Evolutionary conservation across 208 protist genomes (phyloP).

Genomic region (Kentomonas sorsogonicus): DNA sequence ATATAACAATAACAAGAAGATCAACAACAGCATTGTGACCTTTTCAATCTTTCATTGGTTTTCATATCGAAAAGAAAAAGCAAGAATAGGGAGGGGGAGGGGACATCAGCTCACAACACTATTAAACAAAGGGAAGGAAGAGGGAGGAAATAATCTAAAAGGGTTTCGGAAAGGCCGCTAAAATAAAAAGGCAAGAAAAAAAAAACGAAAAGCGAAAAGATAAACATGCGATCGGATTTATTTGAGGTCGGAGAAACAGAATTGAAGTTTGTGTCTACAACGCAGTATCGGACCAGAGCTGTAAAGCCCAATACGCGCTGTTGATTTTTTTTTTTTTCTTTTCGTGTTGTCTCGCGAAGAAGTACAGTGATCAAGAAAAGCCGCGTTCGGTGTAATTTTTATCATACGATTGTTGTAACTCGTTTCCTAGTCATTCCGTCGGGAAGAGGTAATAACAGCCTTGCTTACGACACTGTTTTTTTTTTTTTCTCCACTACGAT

Average conservation of each 20-base stretch:
- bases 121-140: constrained; percentile 7
- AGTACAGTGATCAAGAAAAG: too few relatives aligned
- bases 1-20: too few relatives aligned
- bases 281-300: too few relatives aligned
- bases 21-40: too few relatives aligned
- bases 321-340: constrained; percentile 8
- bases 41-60: too few relatives aligned
- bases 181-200: neutral
- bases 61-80: constrained; percentile 14
- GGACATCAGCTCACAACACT: too few relatives aligned
- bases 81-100: neutral
- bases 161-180: neutral
- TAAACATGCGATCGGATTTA: neutral
- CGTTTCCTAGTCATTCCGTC: neutral
- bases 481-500: too few relatives aligned
- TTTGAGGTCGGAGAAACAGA: neutral
- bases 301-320: neutral
- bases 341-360: too few relatives aligned
- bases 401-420: neutral
- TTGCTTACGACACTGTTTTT: too few relatives aligned
- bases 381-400: too few relatives aligned
- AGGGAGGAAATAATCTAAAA: neutral
- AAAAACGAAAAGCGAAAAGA: neutral
- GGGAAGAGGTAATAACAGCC: too few relatives aligned
- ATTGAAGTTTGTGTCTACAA: constrained; percentile 6